These are phyloP conservation scores for Rhizopogon vinicolor DNA, from an alignment of 768 basidiomycete genomes.

Conservation along the genomic window DNA sequence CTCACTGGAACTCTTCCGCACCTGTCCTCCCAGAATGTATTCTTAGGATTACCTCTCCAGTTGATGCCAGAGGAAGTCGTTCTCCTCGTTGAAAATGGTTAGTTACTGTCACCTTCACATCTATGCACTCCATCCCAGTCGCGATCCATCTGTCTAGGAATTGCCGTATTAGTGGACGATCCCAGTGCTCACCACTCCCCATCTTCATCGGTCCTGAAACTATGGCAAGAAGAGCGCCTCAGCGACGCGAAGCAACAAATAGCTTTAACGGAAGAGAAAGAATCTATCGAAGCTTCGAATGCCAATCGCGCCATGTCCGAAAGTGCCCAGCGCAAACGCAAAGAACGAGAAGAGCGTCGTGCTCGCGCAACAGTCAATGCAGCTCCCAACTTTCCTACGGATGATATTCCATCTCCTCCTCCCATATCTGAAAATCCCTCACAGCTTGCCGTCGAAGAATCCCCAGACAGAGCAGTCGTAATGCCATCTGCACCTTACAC, in stretches of 20 bases:
- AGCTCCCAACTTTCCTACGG: constrained; percentile 19
- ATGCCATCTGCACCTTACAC: constrained; percentile 34
- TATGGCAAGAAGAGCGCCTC: constrained; percentile 50
- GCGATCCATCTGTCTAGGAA: constrained; percentile 38
- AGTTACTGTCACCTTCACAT: constrained; percentile 9
- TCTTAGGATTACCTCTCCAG: constrained; percentile 87
- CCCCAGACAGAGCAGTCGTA: constrained; percentile 3
- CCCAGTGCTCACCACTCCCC: constrained; percentile 50
- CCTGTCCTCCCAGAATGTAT: constrained; percentile 93
- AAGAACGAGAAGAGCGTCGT: constrained; percentile 56
- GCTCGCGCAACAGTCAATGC: constrained; percentile 9
- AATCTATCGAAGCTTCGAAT: constrained; percentile 37
- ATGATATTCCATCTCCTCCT: constrained; percentile 8
- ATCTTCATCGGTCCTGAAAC: constrained; percentile 37
- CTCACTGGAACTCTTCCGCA: constrained; percentile 91
- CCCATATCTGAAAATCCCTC: background rate
- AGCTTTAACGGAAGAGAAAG: constrained; percentile 43
- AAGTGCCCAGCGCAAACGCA: constrained; percentile 67
- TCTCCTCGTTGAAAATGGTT: constrained; percentile 79
- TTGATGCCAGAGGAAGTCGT: constrained; percentile 92
- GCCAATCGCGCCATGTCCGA: constrained; percentile 45
- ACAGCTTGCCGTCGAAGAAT: background rate
- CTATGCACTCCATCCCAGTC: background rate
- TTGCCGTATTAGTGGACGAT: constrained; percentile 78
- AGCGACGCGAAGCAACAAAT: constrained; percentile 46